Percentiles rank a stretch among this genome's conserved stretches.
Evolutionary conservation across 2,329 filamentous ascomycete species (phyloP).

Genomic region (Microdochium paspali): DNA sequence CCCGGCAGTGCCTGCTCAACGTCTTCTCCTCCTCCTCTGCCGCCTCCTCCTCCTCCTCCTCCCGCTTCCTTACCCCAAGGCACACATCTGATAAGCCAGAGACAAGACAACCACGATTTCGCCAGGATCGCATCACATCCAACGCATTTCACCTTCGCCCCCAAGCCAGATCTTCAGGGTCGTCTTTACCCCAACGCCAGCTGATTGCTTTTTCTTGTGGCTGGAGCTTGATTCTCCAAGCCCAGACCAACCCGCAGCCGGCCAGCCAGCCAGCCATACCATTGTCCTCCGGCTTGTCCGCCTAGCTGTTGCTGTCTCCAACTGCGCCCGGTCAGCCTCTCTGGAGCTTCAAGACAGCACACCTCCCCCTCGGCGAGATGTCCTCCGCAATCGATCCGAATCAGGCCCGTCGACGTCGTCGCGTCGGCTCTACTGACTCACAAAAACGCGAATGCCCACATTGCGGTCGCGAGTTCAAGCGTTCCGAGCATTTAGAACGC

Average conservation of each 20-base stretch:
- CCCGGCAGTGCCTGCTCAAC: no score
- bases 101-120: not conserved
- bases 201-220: not conserved
- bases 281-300: not conserved
- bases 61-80: not conserved
- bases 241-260: not conserved
- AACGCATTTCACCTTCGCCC: no score
- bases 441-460: not conserved
- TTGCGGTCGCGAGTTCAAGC: constrained; percentile 1
- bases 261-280: no score
- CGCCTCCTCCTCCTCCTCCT: not conserved
- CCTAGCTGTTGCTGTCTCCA: not conserved
- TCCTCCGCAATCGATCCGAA: not conserved
- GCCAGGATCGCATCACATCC: no score
- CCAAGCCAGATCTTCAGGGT: no score
- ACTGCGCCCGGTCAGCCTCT: not conserved
- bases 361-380: not conserved
- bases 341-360: not conserved
- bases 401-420: not conserved
- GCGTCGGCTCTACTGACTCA: not conserved
- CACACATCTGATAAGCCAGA: not conserved
- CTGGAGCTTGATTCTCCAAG: not conserved
- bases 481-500: not conserved
- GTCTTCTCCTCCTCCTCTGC: not conserved
- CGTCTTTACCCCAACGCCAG: not conserved